Conservation (phyloP, 768 basidiomycete genomes). For the Chalciporus sphaerocephalus region DNA sequence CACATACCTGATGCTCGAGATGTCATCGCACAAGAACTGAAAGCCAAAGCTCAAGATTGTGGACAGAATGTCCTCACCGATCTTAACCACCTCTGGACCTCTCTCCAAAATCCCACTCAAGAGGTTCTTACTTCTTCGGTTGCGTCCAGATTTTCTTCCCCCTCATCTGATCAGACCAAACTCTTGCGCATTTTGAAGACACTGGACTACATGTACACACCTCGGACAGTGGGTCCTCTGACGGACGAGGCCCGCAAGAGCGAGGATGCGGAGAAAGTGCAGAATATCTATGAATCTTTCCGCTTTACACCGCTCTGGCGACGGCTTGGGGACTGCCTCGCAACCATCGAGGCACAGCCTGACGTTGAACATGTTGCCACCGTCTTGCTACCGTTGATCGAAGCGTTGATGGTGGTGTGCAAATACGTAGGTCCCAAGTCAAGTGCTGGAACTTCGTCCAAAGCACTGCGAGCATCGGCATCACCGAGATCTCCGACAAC, state of each 20-base stretch:
- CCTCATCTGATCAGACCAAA: constrained; percentile 95
- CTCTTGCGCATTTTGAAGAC: constrained; percentile 93
- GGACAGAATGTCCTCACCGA: constrained; percentile 72
- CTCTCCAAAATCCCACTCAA: constrained; percentile 52
- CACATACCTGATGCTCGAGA: constrained; percentile 85
- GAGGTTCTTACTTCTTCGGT: constrained; percentile 62
- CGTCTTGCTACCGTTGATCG: constrained; percentile 89
- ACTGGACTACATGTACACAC: constrained; percentile 93
- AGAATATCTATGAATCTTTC: constrained; percentile 88
- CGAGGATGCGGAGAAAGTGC: constrained; percentile 75
- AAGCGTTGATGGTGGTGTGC: constrained; percentile 97
- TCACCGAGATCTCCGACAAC: constrained; percentile 69
- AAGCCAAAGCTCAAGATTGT: constrained; percentile 81
- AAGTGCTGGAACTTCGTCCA: constrained; percentile 39
- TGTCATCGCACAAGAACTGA: constrained; percentile 84
- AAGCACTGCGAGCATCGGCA: constrained; percentile 56
- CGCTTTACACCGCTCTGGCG: constrained; percentile 86
- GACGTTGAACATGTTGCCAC: constrained; percentile 87
- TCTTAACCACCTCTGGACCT: constrained; percentile 67
- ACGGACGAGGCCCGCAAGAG: constrained; percentile 36
- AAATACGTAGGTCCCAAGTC: constrained; percentile 81
- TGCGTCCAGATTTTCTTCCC: constrained; percentile 87
- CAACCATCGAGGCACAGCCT: constrained; percentile 72
- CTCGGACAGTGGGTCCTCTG: constrained; percentile 42
- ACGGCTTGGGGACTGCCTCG: constrained; percentile 84